phyloP scores from a whole-genome alignment of 2,329 filamentous ascomycete genomes.

The Calonectria leucothoes region DNA sequence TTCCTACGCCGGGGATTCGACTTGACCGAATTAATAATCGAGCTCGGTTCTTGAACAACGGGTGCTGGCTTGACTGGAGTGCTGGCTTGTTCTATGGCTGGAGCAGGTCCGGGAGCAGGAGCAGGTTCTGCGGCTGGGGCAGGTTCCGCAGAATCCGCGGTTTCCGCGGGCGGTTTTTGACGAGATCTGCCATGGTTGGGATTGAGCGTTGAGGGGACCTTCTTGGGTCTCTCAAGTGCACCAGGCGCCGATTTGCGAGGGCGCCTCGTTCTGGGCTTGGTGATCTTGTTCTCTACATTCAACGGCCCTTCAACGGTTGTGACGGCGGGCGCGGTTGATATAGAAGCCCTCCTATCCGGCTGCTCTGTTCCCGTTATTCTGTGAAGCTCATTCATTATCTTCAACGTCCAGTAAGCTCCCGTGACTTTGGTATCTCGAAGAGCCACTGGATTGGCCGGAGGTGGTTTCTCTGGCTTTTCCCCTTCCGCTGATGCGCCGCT shows the following conservation, averaged over 20 bases:
- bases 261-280: conserved; percentile 44
- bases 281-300: conserved; percentile 21
- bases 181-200: conserved; percentile 50
- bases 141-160: neutral
- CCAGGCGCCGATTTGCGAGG: conserved; percentile 56
- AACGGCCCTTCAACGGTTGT: conserved; percentile 10
- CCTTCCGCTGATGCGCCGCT: conserved; percentile 35
- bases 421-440: conserved; percentile 59
- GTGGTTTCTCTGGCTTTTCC: conserved; percentile 46
- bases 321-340: conserved; percentile 23
- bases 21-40: conserved; percentile 65
- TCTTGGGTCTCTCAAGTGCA: conserved; percentile 44
- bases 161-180: conserved; percentile 32
- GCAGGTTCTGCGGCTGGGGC: conserved; percentile 17
- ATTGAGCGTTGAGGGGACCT: conserved; percentile 48
- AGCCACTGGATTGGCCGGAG: conserved; percentile 53
- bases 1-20: conserved; percentile 59
- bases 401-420: conserved; percentile 57
- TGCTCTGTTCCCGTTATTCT: conserved; percentile 46
- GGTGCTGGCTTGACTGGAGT: conserved; percentile 22
- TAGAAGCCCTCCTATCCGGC: conserved; percentile 30
- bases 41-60: conserved; percentile 42
- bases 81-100: neutral
- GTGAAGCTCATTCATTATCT: conserved; percentile 54
- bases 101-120: neutral